Percentiles rank a stretch among this genome's conserved stretches.
Conservation (phyloP, 441 rosid genomes). For the Aleurites moluccanus region DNA sequence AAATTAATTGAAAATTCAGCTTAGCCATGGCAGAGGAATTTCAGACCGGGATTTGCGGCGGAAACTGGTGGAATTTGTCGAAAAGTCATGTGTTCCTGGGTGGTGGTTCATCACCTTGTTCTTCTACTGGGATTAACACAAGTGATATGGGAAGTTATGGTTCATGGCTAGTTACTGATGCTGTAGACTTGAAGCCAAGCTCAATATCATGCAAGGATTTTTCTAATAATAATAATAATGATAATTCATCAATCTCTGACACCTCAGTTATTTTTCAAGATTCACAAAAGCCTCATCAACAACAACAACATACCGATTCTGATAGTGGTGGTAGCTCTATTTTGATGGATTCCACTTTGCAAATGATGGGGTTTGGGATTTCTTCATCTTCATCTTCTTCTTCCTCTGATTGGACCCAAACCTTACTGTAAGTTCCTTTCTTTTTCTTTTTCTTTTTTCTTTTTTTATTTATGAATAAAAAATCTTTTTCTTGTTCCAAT, state of each 20-base stretch:
- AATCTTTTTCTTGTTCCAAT: not conserved
- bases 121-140: conserved; percentile 21
- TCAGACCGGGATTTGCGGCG: conserved; percentile 56
- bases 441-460: not conserved
- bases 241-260: conserved; percentile 22
- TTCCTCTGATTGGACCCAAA: conserved; percentile 62
- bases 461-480: not conserved
- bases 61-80: conserved; percentile 67
- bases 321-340: conserved; percentile 52
- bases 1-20: too few relatives aligned
- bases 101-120: conserved; percentile 48
- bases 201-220: conserved; percentile 32
- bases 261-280: conserved; percentile 33
- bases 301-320: conserved; percentile 36
- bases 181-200: conserved; percentile 35
- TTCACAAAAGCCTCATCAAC: conserved; percentile 30
- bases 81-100: conserved; percentile 37
- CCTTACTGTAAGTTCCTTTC: conserved; percentile 48
- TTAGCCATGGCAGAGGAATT: conserved; percentile 71
- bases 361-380: conserved; percentile 58
- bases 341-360: conserved; percentile 58
- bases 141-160: conserved; percentile 34
- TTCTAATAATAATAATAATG: conserved; percentile 11
- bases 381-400: conserved; percentile 52
- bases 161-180: conserved; percentile 19